Evolutionary conservation across 1,284 basidiomycete species (phyloP).

Genomic region (Sporisorium graminicola): DNA sequence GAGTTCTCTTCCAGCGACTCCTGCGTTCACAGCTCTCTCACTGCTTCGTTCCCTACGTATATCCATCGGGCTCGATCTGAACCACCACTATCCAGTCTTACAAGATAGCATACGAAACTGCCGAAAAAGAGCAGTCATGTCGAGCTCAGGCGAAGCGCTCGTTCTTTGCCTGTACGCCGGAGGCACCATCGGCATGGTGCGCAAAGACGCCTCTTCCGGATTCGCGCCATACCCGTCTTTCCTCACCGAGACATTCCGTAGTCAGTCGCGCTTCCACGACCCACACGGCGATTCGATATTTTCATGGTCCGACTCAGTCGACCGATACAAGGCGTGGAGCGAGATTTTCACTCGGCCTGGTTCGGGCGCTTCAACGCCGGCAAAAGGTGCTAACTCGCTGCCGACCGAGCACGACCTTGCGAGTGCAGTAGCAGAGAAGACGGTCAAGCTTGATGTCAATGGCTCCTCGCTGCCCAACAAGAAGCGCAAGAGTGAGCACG

Average conservation of each 20-base stretch:
- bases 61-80: conserved; percentile 8
- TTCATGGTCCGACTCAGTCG: conserved; percentile 62
- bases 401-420: conserved; percentile 14
- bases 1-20: not conserved
- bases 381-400: conserved; percentile 1
- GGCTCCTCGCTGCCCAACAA: conserved; percentile 13
- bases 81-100: not conserved
- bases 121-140: conserved; percentile 15
- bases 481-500: conserved; percentile 29
- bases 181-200: conserved; percentile 77
- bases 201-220: conserved; percentile 73
- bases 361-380: conserved; percentile 49
- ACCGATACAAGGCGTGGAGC: conserved; percentile 63
- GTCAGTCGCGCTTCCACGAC: conserved; percentile 86
- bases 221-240: conserved; percentile 90
- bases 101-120: not conserved
- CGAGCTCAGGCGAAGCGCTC: conserved; percentile 62
- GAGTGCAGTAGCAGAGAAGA: conserved; percentile 27
- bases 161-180: conserved; percentile 87
- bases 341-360: conserved; percentile 57
- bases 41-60: not conserved
- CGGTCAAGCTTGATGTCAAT: conserved; percentile 10
- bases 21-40: not conserved
- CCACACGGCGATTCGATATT: conserved; percentile 72
- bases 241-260: conserved; percentile 79